Percentiles rank a stretch among this genome's conserved stretches.
phyloP scores from a whole-genome alignment of 2,329 filamentous ascomycete species.

The Nemania sp. region DNA sequence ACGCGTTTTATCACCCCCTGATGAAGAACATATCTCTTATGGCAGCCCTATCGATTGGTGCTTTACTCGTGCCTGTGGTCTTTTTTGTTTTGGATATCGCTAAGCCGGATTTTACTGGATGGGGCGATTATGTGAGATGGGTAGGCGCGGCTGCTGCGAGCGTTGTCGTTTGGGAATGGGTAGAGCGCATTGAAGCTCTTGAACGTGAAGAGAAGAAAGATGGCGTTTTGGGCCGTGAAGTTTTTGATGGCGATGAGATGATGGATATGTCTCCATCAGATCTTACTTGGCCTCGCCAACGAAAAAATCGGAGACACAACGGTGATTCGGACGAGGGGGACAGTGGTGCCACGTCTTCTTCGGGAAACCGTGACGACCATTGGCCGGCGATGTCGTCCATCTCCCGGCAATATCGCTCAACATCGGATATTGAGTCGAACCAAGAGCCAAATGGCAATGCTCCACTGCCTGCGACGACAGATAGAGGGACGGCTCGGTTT shows the following conservation, averaged over 20 bases:
- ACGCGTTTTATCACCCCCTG: conserved; percentile 85
- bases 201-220: conserved; percentile 94
- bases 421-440: conserved; percentile 30
- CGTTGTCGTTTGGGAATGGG: conserved; percentile 99
- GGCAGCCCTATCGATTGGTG: conserved; percentile 74
- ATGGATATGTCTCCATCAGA: conserved; percentile 64
- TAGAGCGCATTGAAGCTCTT: conserved; percentile 88
- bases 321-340: conserved; percentile 41
- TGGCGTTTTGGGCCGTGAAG: conserved; percentile 84
- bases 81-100: conserved; percentile 93
- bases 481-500: conserved; percentile 38
- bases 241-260: conserved; percentile 95
- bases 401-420: conserved; percentile 43
- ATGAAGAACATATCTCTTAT: conserved; percentile 89
- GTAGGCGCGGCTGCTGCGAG: conserved; percentile 93
- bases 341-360: conserved; percentile 35
- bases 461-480: conserved; percentile 28
- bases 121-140: conserved; percentile 96
- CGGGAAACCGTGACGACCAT: conserved; percentile 39
- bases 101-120: conserved; percentile 81
- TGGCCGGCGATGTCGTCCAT: conserved; percentile 49
- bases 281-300: conserved; percentile 49
- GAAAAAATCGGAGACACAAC: conserved; percentile 34
- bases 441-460: conserved; percentile 22
- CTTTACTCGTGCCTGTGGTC: conserved; percentile 86